Percentiles rank a stretch among this genome's conserved stretches.
These are phyloP conservation scores for Citrus maxima DNA, from an alignment of 345 rosid species.

Conservation along the genomic window DNA sequence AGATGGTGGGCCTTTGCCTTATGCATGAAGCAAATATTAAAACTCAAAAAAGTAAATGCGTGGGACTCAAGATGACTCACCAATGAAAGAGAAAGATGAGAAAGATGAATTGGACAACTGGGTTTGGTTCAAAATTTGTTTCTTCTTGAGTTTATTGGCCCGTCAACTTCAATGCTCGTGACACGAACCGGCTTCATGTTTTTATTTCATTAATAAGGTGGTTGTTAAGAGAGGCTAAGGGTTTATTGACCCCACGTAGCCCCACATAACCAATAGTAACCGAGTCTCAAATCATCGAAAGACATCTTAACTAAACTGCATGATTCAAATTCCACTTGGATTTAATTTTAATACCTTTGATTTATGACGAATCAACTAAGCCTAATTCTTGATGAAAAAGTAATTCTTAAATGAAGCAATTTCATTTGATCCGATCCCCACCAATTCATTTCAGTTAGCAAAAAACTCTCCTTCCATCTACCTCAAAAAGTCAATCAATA, in stretches of 20 bases:
- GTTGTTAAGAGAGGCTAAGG: conserved; percentile 5
- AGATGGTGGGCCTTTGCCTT: not conserved
- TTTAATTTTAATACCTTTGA: too few species aligned
- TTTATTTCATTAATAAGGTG: not conserved
- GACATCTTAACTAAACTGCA: not conserved
- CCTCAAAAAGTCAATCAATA: not conserved
- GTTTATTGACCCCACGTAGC: not conserved
- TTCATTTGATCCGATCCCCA: too few species aligned
- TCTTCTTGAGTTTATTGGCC: not conserved
- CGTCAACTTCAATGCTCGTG: not conserved
- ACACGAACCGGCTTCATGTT: not conserved
- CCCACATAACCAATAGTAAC: not conserved
- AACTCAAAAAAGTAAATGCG: not conserved
- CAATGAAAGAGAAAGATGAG: not conserved
- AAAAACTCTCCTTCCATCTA: not conserved
- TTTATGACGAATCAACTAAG: too few species aligned
- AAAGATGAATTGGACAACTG: not conserved
- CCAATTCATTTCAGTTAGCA: too few species aligned
- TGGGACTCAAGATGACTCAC: not conserved
- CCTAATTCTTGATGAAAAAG: too few species aligned
- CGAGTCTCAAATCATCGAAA: not conserved
- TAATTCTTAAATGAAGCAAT: too few species aligned
- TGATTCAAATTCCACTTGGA: not conserved
- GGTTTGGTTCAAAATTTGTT: not conserved
- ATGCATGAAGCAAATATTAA: not conserved